Percentiles rank a stretch among this genome's conserved stretches.
These are phyloP conservation scores for Cryptococcus sp. DNA, from an alignment of 1,284 basidiomycete species.

Conservation along the genomic window DNA sequence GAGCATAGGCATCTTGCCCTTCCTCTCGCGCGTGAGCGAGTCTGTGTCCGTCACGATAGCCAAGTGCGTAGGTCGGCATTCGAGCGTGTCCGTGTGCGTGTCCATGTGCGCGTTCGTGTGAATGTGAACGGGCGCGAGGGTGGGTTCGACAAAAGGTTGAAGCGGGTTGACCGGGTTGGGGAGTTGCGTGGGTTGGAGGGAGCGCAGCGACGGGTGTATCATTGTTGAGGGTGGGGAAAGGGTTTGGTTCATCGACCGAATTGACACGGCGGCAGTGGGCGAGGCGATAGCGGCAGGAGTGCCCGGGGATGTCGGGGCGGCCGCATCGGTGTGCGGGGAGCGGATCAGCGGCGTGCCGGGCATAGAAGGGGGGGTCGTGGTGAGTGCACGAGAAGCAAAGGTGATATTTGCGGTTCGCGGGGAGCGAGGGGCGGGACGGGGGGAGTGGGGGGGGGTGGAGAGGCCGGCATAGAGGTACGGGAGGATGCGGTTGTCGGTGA, in stretches of 20 bases:
- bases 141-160: not conserved
- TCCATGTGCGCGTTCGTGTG: no score
- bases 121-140: not conserved
- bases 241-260: no score
- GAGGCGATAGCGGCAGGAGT: not conserved
- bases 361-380: not conserved
- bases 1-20: slow-evolving; percentile 44
- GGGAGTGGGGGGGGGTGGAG: slow-evolving; percentile 33
- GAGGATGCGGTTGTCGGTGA: slow-evolving; percentile 24
- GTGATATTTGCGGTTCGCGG: not conserved
- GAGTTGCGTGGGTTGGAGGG: slow-evolving; percentile 6
- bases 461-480: slow-evolving; percentile 33
- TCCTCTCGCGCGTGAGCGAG: slow-evolving; percentile 45
- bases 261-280: not conserved
- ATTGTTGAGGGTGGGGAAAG: slow-evolving; percentile 1
- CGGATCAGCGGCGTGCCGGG: not conserved
- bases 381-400: not conserved
- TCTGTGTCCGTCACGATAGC: slow-evolving; percentile 25
- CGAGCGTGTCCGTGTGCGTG: not conserved
- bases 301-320: not conserved
- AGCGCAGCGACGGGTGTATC: not conserved
- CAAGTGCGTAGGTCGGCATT: not conserved
- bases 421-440: not conserved
- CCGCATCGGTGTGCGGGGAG: not conserved
- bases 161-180: not conserved